Evolutionary conservation across 495 filamentous ascomycete genomes (phyloP).

Genomic region (Recurvomyces mirabilis): DNA sequence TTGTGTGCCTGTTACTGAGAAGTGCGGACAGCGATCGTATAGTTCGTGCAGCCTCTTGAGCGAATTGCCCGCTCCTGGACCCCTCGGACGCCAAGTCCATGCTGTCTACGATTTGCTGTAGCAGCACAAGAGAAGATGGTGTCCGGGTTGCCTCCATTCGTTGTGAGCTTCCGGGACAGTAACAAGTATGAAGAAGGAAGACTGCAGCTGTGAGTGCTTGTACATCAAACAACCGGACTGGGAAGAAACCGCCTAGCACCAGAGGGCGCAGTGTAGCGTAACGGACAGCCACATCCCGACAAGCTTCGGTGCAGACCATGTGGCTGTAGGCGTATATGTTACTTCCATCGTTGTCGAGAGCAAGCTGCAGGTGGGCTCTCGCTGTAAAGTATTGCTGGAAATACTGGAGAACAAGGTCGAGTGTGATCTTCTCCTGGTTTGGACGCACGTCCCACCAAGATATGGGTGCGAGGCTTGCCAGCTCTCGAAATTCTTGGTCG

Average conservation of each 20-base stretch:
- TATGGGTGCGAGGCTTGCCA: constrained; percentile 5
- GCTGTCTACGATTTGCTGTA: neutral
- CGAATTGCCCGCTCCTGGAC: neutral
- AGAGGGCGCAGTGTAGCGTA: constrained; percentile 22
- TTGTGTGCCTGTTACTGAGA: neutral
- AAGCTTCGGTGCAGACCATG: constrained; percentile 26
- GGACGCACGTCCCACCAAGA: neutral
- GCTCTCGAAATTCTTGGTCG: constrained; percentile 1
- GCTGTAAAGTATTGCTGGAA: constrained; percentile 25
- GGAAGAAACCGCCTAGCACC: constrained; percentile 26
- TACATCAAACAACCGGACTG: constrained; percentile 25
- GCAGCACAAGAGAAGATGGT: neutral
- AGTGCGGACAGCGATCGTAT: neutral
- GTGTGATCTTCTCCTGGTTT: constrained; percentile 8
- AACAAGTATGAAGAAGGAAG: constrained; percentile 17
- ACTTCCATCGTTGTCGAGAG: constrained; percentile 20
- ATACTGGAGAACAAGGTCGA: constrained; percentile 26
- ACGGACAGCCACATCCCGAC: constrained; percentile 19
- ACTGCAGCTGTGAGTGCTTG: constrained; percentile 28
- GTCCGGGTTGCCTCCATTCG: neutral
- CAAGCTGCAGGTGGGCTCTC: constrained; percentile 27
- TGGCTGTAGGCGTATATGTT: constrained; percentile 22
- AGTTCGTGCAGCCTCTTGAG: constrained; percentile 1
- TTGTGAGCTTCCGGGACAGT: neutral
- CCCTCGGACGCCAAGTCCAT: neutral